Evolutionary conservation across 176 grass and related monocot genomes (phyloP), one percentile per base, ranked within the genome.

Genomic region (Oryza meridionalis): DNA sequence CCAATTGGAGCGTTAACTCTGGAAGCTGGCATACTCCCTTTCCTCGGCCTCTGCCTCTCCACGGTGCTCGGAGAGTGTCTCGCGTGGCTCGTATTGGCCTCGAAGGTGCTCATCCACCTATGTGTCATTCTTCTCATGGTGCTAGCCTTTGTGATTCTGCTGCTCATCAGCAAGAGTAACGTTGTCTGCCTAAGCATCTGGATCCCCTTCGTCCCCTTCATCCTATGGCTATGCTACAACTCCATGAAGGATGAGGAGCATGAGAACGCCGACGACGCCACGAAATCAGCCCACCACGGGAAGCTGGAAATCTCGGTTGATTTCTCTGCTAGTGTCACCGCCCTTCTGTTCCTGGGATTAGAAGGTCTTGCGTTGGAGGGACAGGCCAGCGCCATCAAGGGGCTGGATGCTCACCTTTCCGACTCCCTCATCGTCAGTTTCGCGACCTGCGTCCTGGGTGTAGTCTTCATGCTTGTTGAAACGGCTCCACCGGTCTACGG

Each of bases 331-430:
- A 15, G 55, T 2, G n/a, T 77, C 2, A 61, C 75, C 0, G 14
- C 55, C 19, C 75, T 77, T n/a, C 75, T 77, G 11, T 77, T 77
- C 7, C 75, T 77, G 21, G 75, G 33, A n/a, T 58, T 77, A 35
- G 35, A 77, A 77, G 75, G 75, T 46, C 1, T 77, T 11, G 75
- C 75, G 19, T 16, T 77, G 55, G 75, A 77, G 53, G 75, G 75
- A 0, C 75, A 77, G 35, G 31, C n/a, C 19, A 35, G 25, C 32
- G 19, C 25, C 33, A 55, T 19, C 53, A 17, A 14, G 7, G 55
- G 33, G 32, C 32, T 77, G 7, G 11, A 77, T 33, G 21, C 2
- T 24, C 33, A 12, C 53, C 55, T 77, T 16, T 5, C 3, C 25
- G 6, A 0, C 5, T 13, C 55, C 0, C 11, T 77, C 1, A 9